Conservation (phyloP, 306 rosid genomes). For the Quercus cerris region DNA sequence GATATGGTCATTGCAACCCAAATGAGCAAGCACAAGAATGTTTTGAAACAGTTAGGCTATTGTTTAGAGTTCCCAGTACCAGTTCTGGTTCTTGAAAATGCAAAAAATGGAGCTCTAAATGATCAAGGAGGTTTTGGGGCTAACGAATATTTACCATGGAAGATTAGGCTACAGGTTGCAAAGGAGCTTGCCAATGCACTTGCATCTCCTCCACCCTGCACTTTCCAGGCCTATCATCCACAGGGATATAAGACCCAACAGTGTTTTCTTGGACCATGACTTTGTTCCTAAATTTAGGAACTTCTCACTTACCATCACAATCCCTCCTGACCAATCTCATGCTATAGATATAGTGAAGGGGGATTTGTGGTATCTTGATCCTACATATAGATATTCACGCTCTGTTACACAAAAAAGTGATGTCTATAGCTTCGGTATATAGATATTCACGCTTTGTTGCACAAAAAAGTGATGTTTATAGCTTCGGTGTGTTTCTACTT, state of each 20-base stretch:
- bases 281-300: background rate
- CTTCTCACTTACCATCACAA: background rate
- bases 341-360: background rate
- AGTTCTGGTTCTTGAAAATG: background rate
- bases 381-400: background rate
- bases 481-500: background rate
- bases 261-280: background rate
- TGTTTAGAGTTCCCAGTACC: background rate
- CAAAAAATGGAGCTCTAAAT: background rate
- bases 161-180: background rate
- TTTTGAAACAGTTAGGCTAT: background rate
- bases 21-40: background rate
- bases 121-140: slow-evolving; percentile 3
- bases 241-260: background rate
- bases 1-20: background rate
- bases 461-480: background rate
- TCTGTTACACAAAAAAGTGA: background rate
- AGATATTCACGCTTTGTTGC: background rate
- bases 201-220: background rate
- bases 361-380: background rate
- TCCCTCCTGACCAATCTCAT: background rate
- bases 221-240: background rate
- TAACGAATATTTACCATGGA: background rate
- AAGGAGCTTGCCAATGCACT: slow-evolving; percentile 5
- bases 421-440: background rate